phyloP scores from a whole-genome alignment of 768 basidiomycete species.

The Leccinum fibrillosum region DNA sequence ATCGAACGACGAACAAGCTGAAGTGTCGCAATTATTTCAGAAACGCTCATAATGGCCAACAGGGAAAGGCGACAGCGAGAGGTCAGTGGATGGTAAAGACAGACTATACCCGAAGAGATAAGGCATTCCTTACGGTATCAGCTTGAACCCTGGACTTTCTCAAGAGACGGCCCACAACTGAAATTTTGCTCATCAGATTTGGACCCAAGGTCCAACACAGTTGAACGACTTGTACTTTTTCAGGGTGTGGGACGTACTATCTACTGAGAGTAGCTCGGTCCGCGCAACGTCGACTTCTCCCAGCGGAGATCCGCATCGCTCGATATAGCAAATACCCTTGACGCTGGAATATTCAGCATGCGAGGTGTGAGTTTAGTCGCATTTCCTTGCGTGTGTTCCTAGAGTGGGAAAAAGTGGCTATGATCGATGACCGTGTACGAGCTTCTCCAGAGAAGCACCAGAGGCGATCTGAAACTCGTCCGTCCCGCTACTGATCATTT shows the following conservation, averaged over 20 bases:
- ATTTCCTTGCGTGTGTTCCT: not conserved
- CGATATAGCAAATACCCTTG: not conserved
- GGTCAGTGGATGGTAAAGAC: not conserved
- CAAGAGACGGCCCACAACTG: not conserved
- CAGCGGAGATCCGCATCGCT: not conserved
- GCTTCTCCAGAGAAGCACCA: slow-evolving; percentile 56
- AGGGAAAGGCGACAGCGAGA: not conserved
- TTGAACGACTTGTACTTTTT: not conserved
- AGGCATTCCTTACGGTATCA: not conserved
- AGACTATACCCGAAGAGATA: not conserved
- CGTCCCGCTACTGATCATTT: slow-evolving; percentile 62
- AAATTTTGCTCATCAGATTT: not conserved
- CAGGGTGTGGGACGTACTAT: not conserved
- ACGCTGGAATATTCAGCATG: not conserved
- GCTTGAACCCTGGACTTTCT: not conserved
- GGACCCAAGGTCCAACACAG: not conserved
- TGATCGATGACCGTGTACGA: slow-evolving; percentile 36
- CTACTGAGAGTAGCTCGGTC: not conserved
- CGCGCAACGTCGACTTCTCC: not conserved
- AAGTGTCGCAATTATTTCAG: not conserved
- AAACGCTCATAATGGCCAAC: not conserved
- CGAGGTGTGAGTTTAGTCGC: not conserved
- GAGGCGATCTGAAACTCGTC: slow-evolving; percentile 80
- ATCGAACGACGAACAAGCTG: not conserved
- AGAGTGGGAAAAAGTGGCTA: not conserved